Evolutionary conservation across 1,284 basidiomycete genomes (phyloP), one percentile per base, ranked within the genome.

Genomic region (Marasmius fiardii): DNA sequence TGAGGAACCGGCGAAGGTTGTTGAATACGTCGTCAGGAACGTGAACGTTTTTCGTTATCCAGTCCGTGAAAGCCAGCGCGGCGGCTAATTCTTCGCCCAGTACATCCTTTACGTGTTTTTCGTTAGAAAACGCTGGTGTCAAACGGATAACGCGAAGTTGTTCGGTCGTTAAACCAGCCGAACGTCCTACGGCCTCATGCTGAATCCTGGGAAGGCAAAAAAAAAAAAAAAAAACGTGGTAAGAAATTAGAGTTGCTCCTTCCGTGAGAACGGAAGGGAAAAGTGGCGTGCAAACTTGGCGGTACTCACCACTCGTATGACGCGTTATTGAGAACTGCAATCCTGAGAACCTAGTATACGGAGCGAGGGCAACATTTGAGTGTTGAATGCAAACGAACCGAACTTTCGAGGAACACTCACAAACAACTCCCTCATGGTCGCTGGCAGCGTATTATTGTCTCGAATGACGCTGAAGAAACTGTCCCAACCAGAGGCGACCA

Each of bases 111-210:
- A 59, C 8, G 28, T 60, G 43, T n/a, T 35, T 34, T 16, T 59
- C 60, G 14, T 60, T 55, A n/a, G 59, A 51, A 58, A 73, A 68
- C 1, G 67, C 52, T 4, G 69, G 69, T 12, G 67, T 63, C 49
- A 71, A 62, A 5, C 74, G 70, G 52, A 77, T 68, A 26, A 67
- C 67, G 31, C 58, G 67, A 43, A 77, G 68, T 55, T 77, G 71
- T 5, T 63, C 60, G 4, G 70, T 70, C 1, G 72, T 76, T 21
- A 76, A 64, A 48, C 74, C 74, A 34, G 63, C 74, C 6, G 67
- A 56, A 34, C 73, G 71, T 21, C 70, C 75, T 4, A 72, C 69
- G n/a, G 72, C 55, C 61, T 76, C 75, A 54, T 77, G 75, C 52
- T 75, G 72, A 16, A 72, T 54, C 75, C 75, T 76, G 45, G 18